A percentile compares a stretch with the other conserved stretches of the same genome.
These are phyloP conservation scores for Sarocladiaceae sp. DNA, from an alignment of 2,329 filamentous ascomycete species.

Conservation along the genomic window DNA sequence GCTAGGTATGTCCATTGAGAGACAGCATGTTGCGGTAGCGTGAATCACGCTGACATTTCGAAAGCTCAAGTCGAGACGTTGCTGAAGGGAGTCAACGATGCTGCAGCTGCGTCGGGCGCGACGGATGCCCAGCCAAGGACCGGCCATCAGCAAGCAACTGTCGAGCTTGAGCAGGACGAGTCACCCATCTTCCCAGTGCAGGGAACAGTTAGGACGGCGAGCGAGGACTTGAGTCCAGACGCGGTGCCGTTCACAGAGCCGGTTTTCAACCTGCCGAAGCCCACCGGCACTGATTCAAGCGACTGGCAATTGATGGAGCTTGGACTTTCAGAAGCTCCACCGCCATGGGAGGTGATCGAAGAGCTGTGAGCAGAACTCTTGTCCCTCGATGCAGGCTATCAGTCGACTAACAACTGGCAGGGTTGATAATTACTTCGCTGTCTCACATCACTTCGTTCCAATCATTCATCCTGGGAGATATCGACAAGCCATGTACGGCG, in stretches of 20 bases:
- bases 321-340: conserved; percentile 77
- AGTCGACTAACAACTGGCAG: conserved; percentile 32
- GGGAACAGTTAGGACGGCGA: not conserved
- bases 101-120: not conserved
- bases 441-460: conserved; percentile 67
- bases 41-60: conserved; percentile 5
- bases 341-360: conserved; percentile 73
- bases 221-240: not conserved
- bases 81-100: conserved; percentile 14
- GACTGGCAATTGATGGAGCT: conserved; percentile 60
- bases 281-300: not conserved
- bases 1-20: conserved; percentile 62
- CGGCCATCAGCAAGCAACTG: not conserved
- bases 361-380: conserved; percentile 71
- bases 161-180: conserved; percentile 10
- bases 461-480: conserved; percentile 77
- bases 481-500: conserved; percentile 65
- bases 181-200: conserved; percentile 9
- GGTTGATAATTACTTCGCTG: conserved; percentile 71
- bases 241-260: not conserved
- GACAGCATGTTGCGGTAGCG: too few species aligned
- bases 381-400: too few species aligned
- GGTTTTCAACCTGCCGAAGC: not conserved
- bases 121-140: not conserved
- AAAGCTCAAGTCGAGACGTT: conserved; percentile 69